Percentiles rank a stretch among this genome's conserved stretches.
Conservation (phyloP, 2,329 filamentous ascomycete species). For the Diplocarpon rosae region DNA sequence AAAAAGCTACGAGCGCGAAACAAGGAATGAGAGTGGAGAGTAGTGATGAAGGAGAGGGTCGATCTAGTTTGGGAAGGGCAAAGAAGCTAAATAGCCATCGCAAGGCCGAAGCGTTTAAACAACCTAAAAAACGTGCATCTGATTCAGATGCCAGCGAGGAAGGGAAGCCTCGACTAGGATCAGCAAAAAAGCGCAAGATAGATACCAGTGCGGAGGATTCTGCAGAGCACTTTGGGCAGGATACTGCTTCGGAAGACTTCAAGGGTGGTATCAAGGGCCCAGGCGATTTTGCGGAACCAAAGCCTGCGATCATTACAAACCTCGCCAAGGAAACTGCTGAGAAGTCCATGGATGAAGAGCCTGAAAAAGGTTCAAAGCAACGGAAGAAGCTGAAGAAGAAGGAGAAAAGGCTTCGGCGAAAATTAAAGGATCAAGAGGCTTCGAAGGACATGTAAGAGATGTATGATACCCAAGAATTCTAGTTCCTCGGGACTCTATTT, state of each 20-base stretch:
- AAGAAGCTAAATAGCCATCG: constrained; percentile 23
- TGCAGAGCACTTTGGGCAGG: neutral
- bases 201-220: neutral
- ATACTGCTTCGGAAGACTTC: too few relatives aligned
- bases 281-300: neutral
- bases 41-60: constrained; percentile 29
- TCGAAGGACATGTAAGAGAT: neutral
- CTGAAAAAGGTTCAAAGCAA: constrained; percentile 8
- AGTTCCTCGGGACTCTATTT: too few relatives aligned
- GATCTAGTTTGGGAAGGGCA: constrained; percentile 26
- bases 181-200: constrained; percentile 1
- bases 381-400: constrained; percentile 15
- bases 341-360: constrained; percentile 2
- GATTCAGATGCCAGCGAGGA: neutral
- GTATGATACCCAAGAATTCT: too few relatives aligned
- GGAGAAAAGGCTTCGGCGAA: constrained; percentile 14
- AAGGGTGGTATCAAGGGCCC: too few relatives aligned
- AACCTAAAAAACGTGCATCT: neutral
- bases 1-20: constrained; percentile 26
- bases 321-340: neutral
- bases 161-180: neutral
- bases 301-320: neutral
- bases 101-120: neutral
- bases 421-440: constrained; percentile 5
- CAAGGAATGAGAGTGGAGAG: constrained; percentile 22